These are phyloP conservation scores for Diaporthe humulicola DNA, from an alignment of 2,329 filamentous ascomycete genomes.

Conservation along the genomic window DNA sequence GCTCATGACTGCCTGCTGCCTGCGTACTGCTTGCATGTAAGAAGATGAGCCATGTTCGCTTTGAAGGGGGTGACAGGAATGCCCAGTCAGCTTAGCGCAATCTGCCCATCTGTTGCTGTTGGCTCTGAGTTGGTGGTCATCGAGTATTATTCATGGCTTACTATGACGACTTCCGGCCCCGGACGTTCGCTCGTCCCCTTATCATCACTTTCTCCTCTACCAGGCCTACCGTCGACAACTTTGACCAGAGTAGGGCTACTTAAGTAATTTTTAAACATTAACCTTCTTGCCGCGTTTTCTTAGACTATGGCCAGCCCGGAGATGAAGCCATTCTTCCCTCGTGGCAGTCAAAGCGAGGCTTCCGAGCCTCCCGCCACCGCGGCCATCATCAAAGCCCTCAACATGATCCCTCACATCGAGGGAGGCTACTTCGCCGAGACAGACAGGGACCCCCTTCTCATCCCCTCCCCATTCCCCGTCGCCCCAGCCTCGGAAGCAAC, in stretches of 20 bases:
- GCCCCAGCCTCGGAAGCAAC: slow-evolving; percentile 53
- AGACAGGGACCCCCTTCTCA: slow-evolving; percentile 63
- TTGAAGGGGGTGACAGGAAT: not conserved
- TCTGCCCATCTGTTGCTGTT: not conserved
- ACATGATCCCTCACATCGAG: slow-evolving; percentile 69
- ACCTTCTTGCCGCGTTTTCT: not conserved
- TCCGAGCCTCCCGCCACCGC: slow-evolving; percentile 39
- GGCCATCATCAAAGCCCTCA: slow-evolving; percentile 54
- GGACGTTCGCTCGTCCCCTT: not conserved
- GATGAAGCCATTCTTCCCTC: slow-evolving; percentile 24
- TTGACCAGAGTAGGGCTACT: not conserved
- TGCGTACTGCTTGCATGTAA: not conserved
- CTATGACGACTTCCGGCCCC: slow-evolving; percentile 6
- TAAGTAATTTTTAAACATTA: not conserved
- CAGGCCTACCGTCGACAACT: not conserved
- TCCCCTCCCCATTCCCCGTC: slow-evolving; percentile 68
- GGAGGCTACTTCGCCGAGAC: slow-evolving; percentile 76
- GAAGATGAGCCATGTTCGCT: not conserved
- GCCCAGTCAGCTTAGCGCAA: not conserved
- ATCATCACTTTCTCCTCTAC: not conserved
- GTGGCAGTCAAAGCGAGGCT: not conserved
- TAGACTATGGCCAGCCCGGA: not conserved
- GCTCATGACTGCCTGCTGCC: not conserved
- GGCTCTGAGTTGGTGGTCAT: not conserved
- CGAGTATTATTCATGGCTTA: not conserved